These are phyloP conservation scores for Phycomyces blakesleeanus DNA, from an alignment of 192 early-diverging fungal genomes.

Conservation along the genomic window DNA sequence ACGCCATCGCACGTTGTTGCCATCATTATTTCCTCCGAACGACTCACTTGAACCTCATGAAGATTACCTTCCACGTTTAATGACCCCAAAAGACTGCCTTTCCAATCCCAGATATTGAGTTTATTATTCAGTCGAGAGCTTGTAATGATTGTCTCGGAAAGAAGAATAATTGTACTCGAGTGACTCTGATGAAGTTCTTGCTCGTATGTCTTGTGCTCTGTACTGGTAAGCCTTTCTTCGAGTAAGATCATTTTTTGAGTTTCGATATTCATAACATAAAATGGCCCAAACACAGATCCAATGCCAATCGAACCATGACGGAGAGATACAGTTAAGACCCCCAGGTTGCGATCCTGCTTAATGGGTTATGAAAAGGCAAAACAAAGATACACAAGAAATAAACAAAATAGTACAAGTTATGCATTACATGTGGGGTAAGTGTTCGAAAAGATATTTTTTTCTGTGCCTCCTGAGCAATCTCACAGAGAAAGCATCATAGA, in stretches of 20 bases:
- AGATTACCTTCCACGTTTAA: not conserved
- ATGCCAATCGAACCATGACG: not conserved
- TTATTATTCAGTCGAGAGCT: not conserved
- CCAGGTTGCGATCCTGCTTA: not conserved
- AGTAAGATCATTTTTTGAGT: not conserved
- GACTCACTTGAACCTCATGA: not conserved
- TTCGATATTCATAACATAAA: constrained; percentile 1
- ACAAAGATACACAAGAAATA: not conserved
- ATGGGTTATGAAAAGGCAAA: too few species aligned
- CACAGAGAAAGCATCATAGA: not conserved
- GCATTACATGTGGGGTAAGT: not conserved
- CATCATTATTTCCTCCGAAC: constrained; percentile 5
- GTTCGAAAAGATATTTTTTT: not conserved
- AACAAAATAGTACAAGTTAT: not conserved
- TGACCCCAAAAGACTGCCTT: not conserved
- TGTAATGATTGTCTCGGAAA: not conserved
- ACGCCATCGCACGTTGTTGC: constrained; percentile 2
- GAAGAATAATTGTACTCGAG: not conserved
- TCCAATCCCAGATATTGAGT: not conserved
- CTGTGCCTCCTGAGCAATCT: not conserved
- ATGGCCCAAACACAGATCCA: constrained; percentile 2
- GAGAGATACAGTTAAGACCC: not conserved
- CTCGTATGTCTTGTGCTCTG: not conserved
- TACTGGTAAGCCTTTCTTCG: not conserved
- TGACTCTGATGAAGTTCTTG: not conserved